phyloP scores from a whole-genome alignment of 495 filamentous ascomycete species.

The Penicillium angulare region DNA sequence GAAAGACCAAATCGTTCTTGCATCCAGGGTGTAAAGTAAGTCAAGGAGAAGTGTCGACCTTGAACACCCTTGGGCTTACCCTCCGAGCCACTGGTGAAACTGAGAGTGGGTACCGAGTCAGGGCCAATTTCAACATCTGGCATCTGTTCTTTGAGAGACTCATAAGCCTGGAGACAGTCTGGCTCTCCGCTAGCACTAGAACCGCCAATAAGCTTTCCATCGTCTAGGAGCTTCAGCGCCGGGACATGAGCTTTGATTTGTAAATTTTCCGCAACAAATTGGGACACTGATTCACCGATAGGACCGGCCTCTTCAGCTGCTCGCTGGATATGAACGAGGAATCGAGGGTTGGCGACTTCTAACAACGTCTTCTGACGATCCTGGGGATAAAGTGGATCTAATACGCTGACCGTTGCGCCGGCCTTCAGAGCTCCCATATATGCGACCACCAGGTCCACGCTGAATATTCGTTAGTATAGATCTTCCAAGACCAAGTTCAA shows the following conservation, averaged over 20 bases:
- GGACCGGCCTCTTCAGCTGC: conserved; percentile 75
- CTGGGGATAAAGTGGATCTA: conserved; percentile 87
- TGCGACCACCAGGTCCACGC: conserved; percentile 49
- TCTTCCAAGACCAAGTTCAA: background rate
- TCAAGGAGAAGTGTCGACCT: conserved; percentile 83
- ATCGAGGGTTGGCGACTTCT: conserved; percentile 79
- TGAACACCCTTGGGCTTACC: conserved; percentile 83
- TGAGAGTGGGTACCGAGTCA: conserved; percentile 79
- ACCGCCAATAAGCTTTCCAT: conserved; percentile 75
- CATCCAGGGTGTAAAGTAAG: conserved; percentile 95
- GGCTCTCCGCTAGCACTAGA: conserved; percentile 51
- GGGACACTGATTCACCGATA: too few relatives aligned
- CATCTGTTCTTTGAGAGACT: too few relatives aligned
- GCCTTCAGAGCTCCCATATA: conserved; percentile 58
- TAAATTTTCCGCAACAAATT: conserved; percentile 74
- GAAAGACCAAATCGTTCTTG: conserved; percentile 73
- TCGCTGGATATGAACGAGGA: conserved; percentile 78
- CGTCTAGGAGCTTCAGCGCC: conserved; percentile 66
- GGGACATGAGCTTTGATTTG: conserved; percentile 75
- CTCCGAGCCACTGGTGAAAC: conserved; percentile 85
- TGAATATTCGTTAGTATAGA: background rate
- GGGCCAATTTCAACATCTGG: conserved; percentile 86
- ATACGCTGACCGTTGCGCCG: conserved; percentile 56
- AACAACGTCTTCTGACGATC: conserved; percentile 88
- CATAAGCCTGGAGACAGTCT: too few relatives aligned